Base-by-base conservation (phyloP, 305 asterid species). In the Fraxinus latifolia region DNA sequence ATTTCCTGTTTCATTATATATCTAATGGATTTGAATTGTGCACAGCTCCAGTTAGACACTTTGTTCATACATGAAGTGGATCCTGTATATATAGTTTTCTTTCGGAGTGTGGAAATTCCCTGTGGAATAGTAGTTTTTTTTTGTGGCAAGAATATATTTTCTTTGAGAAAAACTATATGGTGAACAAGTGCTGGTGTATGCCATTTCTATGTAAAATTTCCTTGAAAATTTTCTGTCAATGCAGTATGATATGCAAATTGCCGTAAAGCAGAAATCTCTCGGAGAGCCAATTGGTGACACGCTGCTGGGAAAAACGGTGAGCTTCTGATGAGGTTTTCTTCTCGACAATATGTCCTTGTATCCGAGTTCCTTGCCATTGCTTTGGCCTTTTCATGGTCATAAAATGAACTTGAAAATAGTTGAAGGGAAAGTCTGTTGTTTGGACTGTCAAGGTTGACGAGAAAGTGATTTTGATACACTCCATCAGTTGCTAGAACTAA, bases 221-320 rank as follows among this genome's bases (percentile, higher is more conserved):
- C 3, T 23, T 29, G 74, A 23, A 8, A 9, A 6, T 67, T 21
- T 67, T 7, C 19, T 27, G 37, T 68, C 37, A 68, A 68, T 79
- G 82, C 95, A 96, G 99, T 60, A 86, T 74, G 95, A 91, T 76
- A 87, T 96, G 92, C 92, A 83, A 85, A 84, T 87, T 85, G 82
- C 99, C 14, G 85, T 96, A 78, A 90, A 85, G 84, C 87, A 91
- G 88, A 93, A 78, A 83, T 89, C 65, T 85, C 92, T 96, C 21
- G 99, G 99, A 83, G 92, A 83, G 76, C 99, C 99, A 80, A 65
- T 37, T 84, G 99, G 98, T 72, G 98, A 93, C 83, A 94, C 93
- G 25, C 83, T 96, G 87, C 89, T 86, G 37, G 99, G 99, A 15
- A 96, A 96, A 90, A 96, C 92, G 74, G 99, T 94, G 84, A 89